phyloP scores from a whole-genome alignment of 2,329 filamentous ascomycete genomes.

The Aaosphaeria arxii region DNA sequence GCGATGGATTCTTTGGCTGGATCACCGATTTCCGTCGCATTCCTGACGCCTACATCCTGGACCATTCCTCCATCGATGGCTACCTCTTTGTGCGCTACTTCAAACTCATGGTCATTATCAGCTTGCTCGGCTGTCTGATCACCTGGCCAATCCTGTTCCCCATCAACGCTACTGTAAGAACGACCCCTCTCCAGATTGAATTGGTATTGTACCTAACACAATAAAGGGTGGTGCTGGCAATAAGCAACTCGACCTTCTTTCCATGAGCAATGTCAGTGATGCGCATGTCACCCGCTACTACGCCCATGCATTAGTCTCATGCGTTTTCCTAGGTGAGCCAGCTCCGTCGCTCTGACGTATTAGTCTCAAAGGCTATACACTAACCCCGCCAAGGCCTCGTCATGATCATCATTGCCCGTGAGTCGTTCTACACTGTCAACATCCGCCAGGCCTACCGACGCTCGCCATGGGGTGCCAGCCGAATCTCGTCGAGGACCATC shows the following conservation, averaged over 20 bases:
- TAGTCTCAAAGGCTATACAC: not conserved
- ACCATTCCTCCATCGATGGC: slow-evolving; percentile 49
- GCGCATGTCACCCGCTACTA: slow-evolving; percentile 39
- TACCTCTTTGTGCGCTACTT: slow-evolving; percentile 49
- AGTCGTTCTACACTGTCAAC: slow-evolving; percentile 48
- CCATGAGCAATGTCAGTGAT: slow-evolving; percentile 37
- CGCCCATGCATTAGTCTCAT: slow-evolving; percentile 43
- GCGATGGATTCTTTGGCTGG: slow-evolving; percentile 52
- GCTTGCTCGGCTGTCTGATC: slow-evolving; percentile 41
- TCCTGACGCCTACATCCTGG: slow-evolving; percentile 44
- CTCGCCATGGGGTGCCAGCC: slow-evolving; percentile 42
- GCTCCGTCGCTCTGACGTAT: not conserved
- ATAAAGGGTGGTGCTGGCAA: slow-evolving; percentile 29
- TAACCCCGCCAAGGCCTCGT: slow-evolving; percentile 28
- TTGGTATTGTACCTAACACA: too few species aligned
- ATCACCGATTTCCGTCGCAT: slow-evolving; percentile 46
- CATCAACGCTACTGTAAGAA: slow-evolving; percentile 41
- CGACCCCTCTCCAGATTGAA: too few species aligned
- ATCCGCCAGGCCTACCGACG: slow-evolving; percentile 48
- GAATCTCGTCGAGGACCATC: slow-evolving; percentile 47
- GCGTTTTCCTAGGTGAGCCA: slow-evolving; percentile 38
- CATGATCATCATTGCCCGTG: slow-evolving; percentile 44
- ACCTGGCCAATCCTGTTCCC: slow-evolving; percentile 49
- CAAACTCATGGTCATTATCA: slow-evolving; percentile 42
- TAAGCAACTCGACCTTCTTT: slow-evolving; percentile 37